These are phyloP conservation scores for Blastobotrys robertii DNA, from an alignment of 805 yeast species.

Conservation along the genomic window DNA sequence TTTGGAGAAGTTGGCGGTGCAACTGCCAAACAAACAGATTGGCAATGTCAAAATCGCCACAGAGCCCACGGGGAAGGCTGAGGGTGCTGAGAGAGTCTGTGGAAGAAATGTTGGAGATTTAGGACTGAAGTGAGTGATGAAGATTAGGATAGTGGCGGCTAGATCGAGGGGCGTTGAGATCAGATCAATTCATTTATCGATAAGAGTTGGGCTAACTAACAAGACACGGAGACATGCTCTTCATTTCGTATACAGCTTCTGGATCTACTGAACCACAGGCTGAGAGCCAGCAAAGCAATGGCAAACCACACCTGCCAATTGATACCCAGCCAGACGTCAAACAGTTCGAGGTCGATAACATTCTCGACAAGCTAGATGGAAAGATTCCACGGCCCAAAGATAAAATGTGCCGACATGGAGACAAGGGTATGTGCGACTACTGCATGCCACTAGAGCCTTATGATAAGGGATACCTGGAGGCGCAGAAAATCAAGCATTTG, in stretches of 20 bases:
- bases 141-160: constrained; percentile 5
- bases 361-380: constrained; percentile 59
- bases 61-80: constrained; percentile 37
- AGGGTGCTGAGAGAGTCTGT: constrained; percentile 30
- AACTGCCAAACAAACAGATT: constrained; percentile 28
- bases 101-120: constrained; percentile 28
- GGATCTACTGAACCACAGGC: constrained; percentile 5
- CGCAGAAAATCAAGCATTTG: constrained; percentile 72
- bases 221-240: constrained; percentile 48
- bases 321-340: constrained; percentile 21
- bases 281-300: constrained; percentile 4
- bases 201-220: constrained; percentile 14
- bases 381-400: constrained; percentile 56
- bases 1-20: constrained; percentile 26
- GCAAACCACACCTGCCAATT: constrained; percentile 13
- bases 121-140: constrained; percentile 22
- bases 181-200: constrained; percentile 26
- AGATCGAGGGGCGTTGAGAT: background rate
- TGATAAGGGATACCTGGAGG: constrained; percentile 68
- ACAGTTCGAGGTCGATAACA: constrained; percentile 60
- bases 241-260: constrained; percentile 31
- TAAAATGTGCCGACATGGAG: constrained; percentile 72
- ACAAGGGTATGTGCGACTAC: constrained; percentile 95
- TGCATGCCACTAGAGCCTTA: constrained; percentile 95
- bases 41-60: constrained; percentile 33